Conservation (phyloP, 306 rosid species). For the Lathyrus aphaca region DNA sequence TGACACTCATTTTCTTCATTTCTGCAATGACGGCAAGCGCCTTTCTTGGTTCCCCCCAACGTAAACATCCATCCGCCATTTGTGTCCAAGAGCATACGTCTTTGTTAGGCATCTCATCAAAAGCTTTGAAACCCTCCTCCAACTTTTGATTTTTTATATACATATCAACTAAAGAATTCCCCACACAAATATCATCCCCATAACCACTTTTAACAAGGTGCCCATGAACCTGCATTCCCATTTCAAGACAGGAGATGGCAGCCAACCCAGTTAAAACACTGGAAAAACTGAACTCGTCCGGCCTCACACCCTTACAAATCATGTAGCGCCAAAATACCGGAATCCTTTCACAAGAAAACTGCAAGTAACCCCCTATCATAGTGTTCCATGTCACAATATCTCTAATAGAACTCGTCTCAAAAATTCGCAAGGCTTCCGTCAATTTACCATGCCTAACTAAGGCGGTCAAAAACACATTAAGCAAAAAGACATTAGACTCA, state of each 20-base stretch:
- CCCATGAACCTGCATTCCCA: conserved; percentile 72
- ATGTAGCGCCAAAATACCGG: conserved; percentile 62
- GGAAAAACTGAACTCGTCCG: conserved; percentile 67
- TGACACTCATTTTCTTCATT: conserved; percentile 54
- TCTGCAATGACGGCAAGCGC: conserved; percentile 53
- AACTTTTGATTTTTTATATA: conserved; percentile 60
- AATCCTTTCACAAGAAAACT: conserved; percentile 45
- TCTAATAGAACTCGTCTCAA: conserved; percentile 47
- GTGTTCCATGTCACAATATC: conserved; percentile 80
- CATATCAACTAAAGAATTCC: conserved; percentile 71
- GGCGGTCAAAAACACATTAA: conserved; percentile 59
- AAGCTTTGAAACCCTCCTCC: conserved; percentile 63
- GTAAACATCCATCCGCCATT: conserved; percentile 73
- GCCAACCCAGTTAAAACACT: conserved; percentile 67
- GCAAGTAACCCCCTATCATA: conserved; percentile 68
- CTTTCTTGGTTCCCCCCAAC: conserved; percentile 59
- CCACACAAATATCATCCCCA: conserved; percentile 64
- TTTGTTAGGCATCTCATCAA: conserved; percentile 62
- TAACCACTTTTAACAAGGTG: conserved; percentile 65
- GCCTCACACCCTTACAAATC: conserved; percentile 49
- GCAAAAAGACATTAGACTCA: conserved; percentile 57
- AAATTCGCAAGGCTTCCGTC: conserved; percentile 52
- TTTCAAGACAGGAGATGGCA: conserved; percentile 49
- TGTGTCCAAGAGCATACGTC: conserved; percentile 82
- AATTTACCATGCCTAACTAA: conserved; percentile 63